Evolutionary conservation across 139 green algal species (phyloP).

Genomic region (Yamagishiella unicocca): DNA sequence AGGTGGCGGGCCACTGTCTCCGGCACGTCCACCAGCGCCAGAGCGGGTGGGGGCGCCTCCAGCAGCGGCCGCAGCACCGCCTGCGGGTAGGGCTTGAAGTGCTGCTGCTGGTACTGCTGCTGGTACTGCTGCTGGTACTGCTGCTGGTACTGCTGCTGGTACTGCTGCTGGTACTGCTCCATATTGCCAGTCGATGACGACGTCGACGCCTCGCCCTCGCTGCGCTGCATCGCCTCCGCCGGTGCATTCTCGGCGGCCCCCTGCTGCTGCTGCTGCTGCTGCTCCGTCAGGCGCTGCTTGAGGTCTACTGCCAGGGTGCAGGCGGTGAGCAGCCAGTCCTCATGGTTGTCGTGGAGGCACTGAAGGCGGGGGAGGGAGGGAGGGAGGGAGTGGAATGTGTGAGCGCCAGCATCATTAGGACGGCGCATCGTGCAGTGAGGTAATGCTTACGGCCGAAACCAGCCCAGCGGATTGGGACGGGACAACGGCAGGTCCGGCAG

Average conservation of each 20-base stretch:
- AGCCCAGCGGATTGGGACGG: too few species aligned
- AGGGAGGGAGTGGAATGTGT: background rate
- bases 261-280: conserved; percentile 36
- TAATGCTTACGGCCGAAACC: too few species aligned
- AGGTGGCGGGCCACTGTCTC: conserved; percentile 3
- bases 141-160: background rate
- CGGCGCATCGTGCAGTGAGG: too few species aligned
- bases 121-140: background rate
- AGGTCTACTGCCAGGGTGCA: conserved; percentile 15
- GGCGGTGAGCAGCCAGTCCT: conserved; percentile 86
- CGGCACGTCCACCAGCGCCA: conserved; percentile 28
- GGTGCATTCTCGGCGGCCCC: background rate
- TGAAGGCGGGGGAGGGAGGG: background rate
- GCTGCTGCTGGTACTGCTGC: background rate
- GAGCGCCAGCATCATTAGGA: too few species aligned
- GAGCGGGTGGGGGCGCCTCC: background rate
- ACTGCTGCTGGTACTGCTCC: background rate
- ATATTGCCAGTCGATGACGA: background rate
- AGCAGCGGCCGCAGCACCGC: background rate
- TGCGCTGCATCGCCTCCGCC: background rate
- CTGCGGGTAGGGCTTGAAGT: background rate
- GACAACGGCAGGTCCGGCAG: too few species aligned
- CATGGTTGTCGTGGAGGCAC: conserved; percentile 91
- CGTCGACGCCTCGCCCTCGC: background rate
- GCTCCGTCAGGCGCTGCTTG: background rate